A percentile compares a stretch with the other conserved stretches of the same genome.
phyloP scores from a whole-genome alignment of 495 filamentous ascomycete species.

The Penicillium silybi region DNA sequence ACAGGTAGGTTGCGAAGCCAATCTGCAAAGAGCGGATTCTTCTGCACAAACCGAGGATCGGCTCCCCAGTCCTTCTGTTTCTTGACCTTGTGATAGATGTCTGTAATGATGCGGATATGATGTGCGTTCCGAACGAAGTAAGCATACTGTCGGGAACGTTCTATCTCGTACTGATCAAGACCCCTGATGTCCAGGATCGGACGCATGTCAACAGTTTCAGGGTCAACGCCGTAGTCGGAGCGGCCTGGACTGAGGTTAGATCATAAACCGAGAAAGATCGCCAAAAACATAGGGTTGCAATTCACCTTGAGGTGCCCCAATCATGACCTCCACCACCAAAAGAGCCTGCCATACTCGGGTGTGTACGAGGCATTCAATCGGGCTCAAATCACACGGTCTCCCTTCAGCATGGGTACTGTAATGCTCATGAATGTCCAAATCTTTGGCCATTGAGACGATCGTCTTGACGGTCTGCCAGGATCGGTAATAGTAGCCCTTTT shows the following conservation, averaged over 20 bases:
- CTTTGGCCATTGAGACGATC: constrained; percentile 87
- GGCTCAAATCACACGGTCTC: constrained; percentile 60
- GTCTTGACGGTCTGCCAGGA: constrained; percentile 98
- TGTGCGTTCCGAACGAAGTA: constrained; percentile 73
- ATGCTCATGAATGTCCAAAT: constrained; percentile 89
- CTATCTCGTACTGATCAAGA: constrained; percentile 71
- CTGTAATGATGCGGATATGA: constrained; percentile 73
- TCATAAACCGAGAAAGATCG: constrained; percentile 3
- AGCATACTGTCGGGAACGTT: constrained; percentile 75
- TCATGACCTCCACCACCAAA: constrained; percentile 85
- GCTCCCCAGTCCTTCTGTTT: constrained; percentile 86
- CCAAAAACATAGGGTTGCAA: not conserved
- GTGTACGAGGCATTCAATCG: constrained; percentile 75
- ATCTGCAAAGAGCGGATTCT: constrained; percentile 65
- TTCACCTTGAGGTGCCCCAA: constrained; percentile 90
- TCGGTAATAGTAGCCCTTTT: constrained; percentile 92
- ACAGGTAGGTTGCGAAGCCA: constrained; percentile 77
- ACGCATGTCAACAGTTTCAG: constrained; percentile 72
- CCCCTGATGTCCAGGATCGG: constrained; percentile 60
- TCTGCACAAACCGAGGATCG: constrained; percentile 77
- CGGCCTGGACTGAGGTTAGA: constrained; percentile 57
- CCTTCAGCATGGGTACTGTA: constrained; percentile 69
- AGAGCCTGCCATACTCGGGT: constrained; percentile 90
- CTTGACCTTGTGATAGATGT: constrained; percentile 72
- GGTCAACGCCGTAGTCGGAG: constrained; percentile 70